These are phyloP conservation scores for Dillenia turbinata DNA, from an alignment of 164 flowering plant genomes.

Conservation along the genomic window DNA sequence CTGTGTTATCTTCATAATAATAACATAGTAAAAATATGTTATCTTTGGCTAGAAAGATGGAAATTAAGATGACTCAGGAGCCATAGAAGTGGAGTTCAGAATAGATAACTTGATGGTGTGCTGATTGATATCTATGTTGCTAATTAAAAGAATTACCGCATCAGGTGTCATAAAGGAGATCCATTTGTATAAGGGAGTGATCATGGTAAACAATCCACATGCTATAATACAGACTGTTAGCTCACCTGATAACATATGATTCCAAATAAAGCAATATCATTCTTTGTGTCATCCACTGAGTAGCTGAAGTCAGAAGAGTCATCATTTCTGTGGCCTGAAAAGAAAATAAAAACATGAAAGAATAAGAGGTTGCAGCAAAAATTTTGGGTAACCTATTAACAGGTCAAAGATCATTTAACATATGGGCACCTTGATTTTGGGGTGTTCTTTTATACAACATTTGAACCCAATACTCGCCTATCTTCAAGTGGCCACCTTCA, in stretches of 20 bases:
- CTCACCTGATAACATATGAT: constrained; percentile 42
- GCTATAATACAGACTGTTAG: background rate
- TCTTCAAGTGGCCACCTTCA: constrained; percentile 60
- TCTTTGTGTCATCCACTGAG: constrained; percentile 23
- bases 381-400: background rate
- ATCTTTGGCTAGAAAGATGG: no score
- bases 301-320: constrained; percentile 4
- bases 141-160: no score
- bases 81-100: no score
- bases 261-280: constrained; percentile 42
- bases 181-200: background rate
- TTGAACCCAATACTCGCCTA: constrained; percentile 68
- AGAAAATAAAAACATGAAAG: background rate
- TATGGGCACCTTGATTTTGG: constrained; percentile 22
- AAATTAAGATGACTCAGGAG: no score
- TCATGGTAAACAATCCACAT: background rate
- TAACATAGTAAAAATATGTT: no score
- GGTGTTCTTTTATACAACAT: constrained; percentile 42
- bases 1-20: no score
- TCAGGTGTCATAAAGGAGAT: no score
- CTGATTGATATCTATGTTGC: no score
- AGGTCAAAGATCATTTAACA: background rate
- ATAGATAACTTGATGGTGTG: no score
- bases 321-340: constrained; percentile 29
- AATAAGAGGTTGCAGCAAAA: background rate